Evolutionary conservation across 768 basidiomycete species (phyloP), one percentile per base, ranked within the genome.

Genomic region (Tulasnella sp.): DNA sequence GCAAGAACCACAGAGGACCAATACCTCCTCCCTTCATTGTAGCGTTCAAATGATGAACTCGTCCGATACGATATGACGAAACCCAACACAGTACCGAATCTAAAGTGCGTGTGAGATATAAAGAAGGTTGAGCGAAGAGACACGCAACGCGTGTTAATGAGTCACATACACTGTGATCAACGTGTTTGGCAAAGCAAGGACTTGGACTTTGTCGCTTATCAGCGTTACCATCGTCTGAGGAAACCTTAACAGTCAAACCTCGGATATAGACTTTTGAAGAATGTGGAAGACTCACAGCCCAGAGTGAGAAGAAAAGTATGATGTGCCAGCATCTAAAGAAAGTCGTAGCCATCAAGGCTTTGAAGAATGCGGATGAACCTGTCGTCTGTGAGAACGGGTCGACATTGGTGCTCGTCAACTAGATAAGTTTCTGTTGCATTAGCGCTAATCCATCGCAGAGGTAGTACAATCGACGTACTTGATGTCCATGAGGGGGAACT

Each of bases 1-100:
- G 73, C 72, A 26, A 62, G 36, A 42, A 87, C 84, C n/a, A 90
- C 87, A 74, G 87, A 85, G 3, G 88, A 87, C 90, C 90, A 91
- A 6, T 87, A 79, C 67, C 83, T 80, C 69, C 90, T 80, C 26
- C 90, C 90, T 76, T 91, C 90, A 72, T 90, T 90, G 78, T 90
- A 90, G 22, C 72, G 39, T 37, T 73, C 72, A 64, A 76, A 75
- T 11, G 72, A 75, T 4, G 75, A 75, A 6, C 71, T 75, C 35
- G 75, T 75, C 37, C 72, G 44, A 37, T 75, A 76, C 0, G 88
- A 88, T 67, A 90, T 86, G 41, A 90, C 85, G 75, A 90, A 90
- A 84, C 89, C 90, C 34, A 90, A 82, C 1, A 90, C 87, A 7
- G 88, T 89, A 83, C 90, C 83, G 42, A 83, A 74, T 29, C 83